Percentiles rank a stretch among this genome's conserved stretches.
Conservation (phyloP, 306 rosid genomes). For the Adenanthera pavonina region DNA sequence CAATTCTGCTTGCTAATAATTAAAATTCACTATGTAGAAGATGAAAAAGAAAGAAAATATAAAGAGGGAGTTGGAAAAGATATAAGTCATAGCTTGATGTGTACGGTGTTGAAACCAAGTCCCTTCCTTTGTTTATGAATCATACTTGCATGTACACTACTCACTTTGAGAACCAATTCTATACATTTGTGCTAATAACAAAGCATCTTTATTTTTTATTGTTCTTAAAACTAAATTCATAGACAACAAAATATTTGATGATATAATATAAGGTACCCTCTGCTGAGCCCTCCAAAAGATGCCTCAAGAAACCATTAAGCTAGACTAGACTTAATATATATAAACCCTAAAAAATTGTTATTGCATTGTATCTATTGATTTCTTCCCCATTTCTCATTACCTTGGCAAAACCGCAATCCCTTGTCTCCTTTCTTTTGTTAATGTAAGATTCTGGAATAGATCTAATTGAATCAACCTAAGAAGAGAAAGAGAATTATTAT, state of each 20-base stretch:
- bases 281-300: neutral
- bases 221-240: neutral
- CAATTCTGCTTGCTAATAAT: too few species aligned
- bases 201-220: neutral
- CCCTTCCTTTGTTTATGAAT: too few species aligned
- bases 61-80: too few species aligned
- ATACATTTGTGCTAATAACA: neutral
- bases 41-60: too few species aligned
- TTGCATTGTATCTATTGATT: conserved; percentile 16
- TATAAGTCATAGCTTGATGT: too few species aligned
- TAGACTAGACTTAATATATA: neutral
- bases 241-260: conserved; percentile 5
- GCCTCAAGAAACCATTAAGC: neutral
- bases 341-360: neutral
- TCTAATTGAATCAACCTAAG: conserved; percentile 36
- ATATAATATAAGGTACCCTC: neutral
- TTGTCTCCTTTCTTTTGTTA: neutral
- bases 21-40: too few species aligned
- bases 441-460: conserved; percentile 44
- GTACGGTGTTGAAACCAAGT: too few species aligned
- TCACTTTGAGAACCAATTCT: neutral
- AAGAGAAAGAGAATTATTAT: conserved; percentile 17
- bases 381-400: conserved; percentile 44
- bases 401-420: conserved; percentile 40
- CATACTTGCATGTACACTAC: conserved; percentile 38